Base-by-base conservation (phyloP, 2,329 filamentous ascomycete genomes). In the Penicillium italicum region DNA sequence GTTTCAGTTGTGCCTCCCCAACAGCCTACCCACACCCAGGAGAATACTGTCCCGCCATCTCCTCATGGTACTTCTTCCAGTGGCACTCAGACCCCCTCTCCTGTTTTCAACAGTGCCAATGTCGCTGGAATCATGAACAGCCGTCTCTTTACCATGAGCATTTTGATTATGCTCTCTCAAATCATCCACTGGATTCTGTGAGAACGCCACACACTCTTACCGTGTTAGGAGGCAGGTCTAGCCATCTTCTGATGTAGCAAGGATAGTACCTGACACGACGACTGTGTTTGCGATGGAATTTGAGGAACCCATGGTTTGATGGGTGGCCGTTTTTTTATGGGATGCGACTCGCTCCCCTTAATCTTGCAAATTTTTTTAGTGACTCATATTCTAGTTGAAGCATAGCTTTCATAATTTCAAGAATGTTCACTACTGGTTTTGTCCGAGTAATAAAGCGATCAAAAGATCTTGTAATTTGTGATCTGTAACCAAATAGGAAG, bases 361-460 rank as follows among this genome's bases (percentile, higher is more conserved):
- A 56, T 57, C 28, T 53, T 42, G 18, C 40, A 44, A 49, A 40
- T 45, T 51, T 34, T 48, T 52, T 26, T 16, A 31, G 50, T 57
- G 44, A 40, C 24, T 44, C 44, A 57, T 53, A 28, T 49, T 46
- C 28, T 57, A 57, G 50, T 57, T 48, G 12, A 46, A 53, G 50
- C 44, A 44, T 54, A 44, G 44, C 33, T 54, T 54, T 31, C 11
- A 16, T 31, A 51, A 57, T 49, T 14, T 49, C 26, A 54, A 24
- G n/a, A 12, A 22, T 26, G 24, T 49, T 50, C 50, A 48, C 50
- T 34, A 45, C 45, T 49, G 4, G 16, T 22, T 41, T 18, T 6
- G 11, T 28, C 14, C 14, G n/a, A 12, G 10, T 38, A 5, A n/a
- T 10, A 4, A 22, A 33, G n/a, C 20, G 41, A 43, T 3, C 24